Evolutionary conservation across 2,329 filamentous ascomycete genomes (phyloP).

Genomic region (Thielaviopsis ethacetica): DNA sequence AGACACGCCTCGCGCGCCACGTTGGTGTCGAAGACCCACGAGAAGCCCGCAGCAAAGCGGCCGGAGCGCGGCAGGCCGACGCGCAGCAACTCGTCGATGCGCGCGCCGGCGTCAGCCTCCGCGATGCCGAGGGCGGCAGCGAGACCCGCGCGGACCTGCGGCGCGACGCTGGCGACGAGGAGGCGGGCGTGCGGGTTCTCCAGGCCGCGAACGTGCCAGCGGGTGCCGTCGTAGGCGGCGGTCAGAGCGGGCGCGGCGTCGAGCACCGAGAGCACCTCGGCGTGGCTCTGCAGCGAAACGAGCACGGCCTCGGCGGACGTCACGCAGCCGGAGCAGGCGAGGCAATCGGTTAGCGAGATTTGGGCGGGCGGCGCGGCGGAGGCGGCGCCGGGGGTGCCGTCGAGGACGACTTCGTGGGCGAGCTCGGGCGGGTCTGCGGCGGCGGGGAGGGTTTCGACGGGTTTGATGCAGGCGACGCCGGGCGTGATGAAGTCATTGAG

Average conservation of each 20-base stretch:
- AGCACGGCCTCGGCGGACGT: slow-evolving; percentile 96
- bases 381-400: slow-evolving; percentile 51
- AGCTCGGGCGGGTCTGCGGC: slow-evolving; percentile 37
- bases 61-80: slow-evolving; percentile 55
- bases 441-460: slow-evolving; percentile 74
- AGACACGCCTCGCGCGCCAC: slow-evolving; percentile 65
- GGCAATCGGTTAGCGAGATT: slow-evolving; percentile 91
- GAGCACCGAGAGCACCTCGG: slow-evolving; percentile 71
- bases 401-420: slow-evolving; percentile 75
- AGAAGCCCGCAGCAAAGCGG: slow-evolving; percentile 57
- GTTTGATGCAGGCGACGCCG: slow-evolving; percentile 95
- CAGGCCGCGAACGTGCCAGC: slow-evolving; percentile 31
- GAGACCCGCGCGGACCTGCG: slow-evolving; percentile 76
- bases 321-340: slow-evolving; percentile 93
- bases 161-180: slow-evolving; percentile 84
- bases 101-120: slow-evolving; percentile 56
- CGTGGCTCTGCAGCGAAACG: slow-evolving; percentile 83
- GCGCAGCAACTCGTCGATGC: slow-evolving; percentile 64
- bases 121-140: slow-evolving; percentile 68
- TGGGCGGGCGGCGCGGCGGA: slow-evolving; percentile 55
- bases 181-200: slow-evolving; percentile 50
- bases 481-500: slow-evolving; percentile 98
- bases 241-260: slow-evolving; percentile 44
- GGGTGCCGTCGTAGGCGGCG: neutral
- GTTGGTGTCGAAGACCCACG: slow-evolving; percentile 86